Conservation (phyloP, 2,329 filamentous ascomycete genomes). For the Bipolaris sorokiniana region DNA sequence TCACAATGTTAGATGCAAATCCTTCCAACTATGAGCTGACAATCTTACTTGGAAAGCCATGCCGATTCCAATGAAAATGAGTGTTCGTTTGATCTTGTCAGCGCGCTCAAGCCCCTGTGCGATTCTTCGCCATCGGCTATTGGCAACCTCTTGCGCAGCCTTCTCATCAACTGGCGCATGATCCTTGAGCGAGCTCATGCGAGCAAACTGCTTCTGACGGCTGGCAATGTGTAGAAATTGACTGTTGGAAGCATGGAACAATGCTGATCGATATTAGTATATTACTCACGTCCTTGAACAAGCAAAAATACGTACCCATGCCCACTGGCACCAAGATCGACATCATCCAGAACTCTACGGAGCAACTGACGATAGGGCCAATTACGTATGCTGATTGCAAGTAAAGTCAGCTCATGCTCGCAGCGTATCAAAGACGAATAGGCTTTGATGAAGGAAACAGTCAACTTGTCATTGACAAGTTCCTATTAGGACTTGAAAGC, state of each 20-base stretch:
- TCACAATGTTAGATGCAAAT: background rate
- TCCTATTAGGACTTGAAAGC: background rate
- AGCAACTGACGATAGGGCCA: slow-evolving; percentile 32
- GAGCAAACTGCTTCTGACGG: slow-evolving; percentile 41
- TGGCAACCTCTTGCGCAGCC: slow-evolving; percentile 28
- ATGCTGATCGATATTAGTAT: slow-evolving; percentile 13
- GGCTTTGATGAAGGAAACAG: background rate
- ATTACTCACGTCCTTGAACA: background rate
- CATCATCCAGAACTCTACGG: slow-evolving; percentile 43
- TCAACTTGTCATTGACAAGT: background rate
- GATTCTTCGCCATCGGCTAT: slow-evolving; percentile 35
- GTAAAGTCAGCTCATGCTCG: background rate
- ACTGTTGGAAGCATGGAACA: slow-evolving; percentile 46
- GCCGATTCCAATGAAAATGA: slow-evolving; percentile 37
- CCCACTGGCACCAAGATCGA: slow-evolving; percentile 41
- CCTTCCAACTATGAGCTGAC: background rate
- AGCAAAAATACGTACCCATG: slow-evolving; percentile 13
- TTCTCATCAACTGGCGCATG: slow-evolving; percentile 31
- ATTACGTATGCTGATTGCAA: slow-evolving; percentile 30
- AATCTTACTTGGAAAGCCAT: slow-evolving; percentile 35
- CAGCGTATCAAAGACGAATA: background rate
- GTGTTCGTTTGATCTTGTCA: slow-evolving; percentile 36
- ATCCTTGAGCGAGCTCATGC: slow-evolving; percentile 33
- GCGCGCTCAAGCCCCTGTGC: slow-evolving; percentile 30
- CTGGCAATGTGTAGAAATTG: slow-evolving; percentile 43